Base-by-base conservation (phyloP, 768 basidiomycete species). In the Mycena galericulata region DNA sequence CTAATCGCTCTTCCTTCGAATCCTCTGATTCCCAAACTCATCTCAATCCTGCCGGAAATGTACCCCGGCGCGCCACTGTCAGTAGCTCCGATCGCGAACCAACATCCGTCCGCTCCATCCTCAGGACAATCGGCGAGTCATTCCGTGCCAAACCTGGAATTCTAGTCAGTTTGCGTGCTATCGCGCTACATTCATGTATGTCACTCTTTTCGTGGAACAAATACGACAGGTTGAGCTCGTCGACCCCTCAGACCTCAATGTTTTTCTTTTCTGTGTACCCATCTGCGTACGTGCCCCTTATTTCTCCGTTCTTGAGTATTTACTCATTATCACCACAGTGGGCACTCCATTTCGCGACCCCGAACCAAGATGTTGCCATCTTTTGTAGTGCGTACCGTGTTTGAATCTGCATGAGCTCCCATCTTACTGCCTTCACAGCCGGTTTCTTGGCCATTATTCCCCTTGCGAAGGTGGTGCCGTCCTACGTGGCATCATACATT, bases 391-490 rank as follows among this genome's bases (percentile, higher is more conserved):
- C 34, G 68, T 66, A 15, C 32, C n/a, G 12, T 27, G 34, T 36
- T 36, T 14, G 8, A 36, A 36, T 36, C 8, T 36, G 6, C 8
- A 6, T 40, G 27, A 22, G 18, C 15, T 32, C 53, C 32, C 10
- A 41, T 45, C 57, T 65, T 24, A 32, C 14, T 71, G 62, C 4
- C 11, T 8, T 3, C 38, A 55, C 70, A 88, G 86, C 86, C 64
- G 83, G 83, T 0, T 89, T 91, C 77, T 72, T 88, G 40, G 86
- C 89, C 9, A 91, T 91, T 67, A 80, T 91, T 15, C 90, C 90
- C 0, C 80, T 90, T 7, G 90, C 90, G 24, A 88, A 89, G 75
- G 87, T 86, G 34, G 26, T 29, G 43, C 29, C 17, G 15, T 0
- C 11, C 6, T 26, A 17, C 0, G 3, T 12, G n/a, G 38, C 24